Percentiles rank a stretch among this genome's conserved stretches.
These are phyloP conservation scores for Ogataea haglerorum DNA, from an alignment of 805 yeast genomes.

Conservation along the genomic window DNA sequence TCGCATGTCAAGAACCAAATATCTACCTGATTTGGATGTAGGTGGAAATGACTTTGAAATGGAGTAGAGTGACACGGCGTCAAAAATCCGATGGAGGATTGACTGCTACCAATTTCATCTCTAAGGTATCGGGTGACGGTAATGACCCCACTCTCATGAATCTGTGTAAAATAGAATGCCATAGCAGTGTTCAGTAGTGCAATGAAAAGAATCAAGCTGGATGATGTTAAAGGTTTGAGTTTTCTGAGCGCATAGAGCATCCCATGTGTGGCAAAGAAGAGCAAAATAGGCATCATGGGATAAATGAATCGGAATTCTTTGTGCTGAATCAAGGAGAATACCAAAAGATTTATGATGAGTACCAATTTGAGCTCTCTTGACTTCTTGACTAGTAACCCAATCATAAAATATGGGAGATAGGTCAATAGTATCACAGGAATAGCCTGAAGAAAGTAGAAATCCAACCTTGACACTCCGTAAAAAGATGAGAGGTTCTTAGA, in stretches of 20 bases:
- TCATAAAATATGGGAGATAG: conserved; percentile 57
- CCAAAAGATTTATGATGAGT: conserved; percentile 40
- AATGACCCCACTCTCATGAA: conserved; percentile 85
- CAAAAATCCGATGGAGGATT: conserved; percentile 58
- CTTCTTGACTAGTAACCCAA: conserved; percentile 34
- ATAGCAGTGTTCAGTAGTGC: conserved; percentile 10
- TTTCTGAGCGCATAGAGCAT: conserved; percentile 13
- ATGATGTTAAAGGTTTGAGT: not conserved
- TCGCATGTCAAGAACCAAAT: conserved; percentile 87
- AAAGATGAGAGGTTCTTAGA: conserved; percentile 68
- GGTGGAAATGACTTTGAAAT: conserved; percentile 80
- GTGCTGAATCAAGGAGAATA: conserved; percentile 69
- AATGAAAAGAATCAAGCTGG: not conserved
- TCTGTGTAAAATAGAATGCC: conserved; percentile 44
- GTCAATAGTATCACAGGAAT: conserved; percentile 72
- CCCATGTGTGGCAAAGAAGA: conserved; percentile 48
- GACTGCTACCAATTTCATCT: conserved; percentile 13
- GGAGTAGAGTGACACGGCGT: conserved; percentile 99
- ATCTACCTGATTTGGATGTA: conserved; percentile 38
- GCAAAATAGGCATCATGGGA: conserved; percentile 75
- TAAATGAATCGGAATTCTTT: conserved; percentile 90
- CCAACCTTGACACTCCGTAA: conserved; percentile 83
- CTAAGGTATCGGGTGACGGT: conserved; percentile 57
- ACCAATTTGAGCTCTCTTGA: conserved; percentile 24
- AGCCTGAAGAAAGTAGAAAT: conserved; percentile 80